Evolutionary conservation across 2,329 filamentous ascomycete genomes (phyloP), one percentile per base, ranked within the genome.

Genomic region (Mycosphaerella arachidis): DNA sequence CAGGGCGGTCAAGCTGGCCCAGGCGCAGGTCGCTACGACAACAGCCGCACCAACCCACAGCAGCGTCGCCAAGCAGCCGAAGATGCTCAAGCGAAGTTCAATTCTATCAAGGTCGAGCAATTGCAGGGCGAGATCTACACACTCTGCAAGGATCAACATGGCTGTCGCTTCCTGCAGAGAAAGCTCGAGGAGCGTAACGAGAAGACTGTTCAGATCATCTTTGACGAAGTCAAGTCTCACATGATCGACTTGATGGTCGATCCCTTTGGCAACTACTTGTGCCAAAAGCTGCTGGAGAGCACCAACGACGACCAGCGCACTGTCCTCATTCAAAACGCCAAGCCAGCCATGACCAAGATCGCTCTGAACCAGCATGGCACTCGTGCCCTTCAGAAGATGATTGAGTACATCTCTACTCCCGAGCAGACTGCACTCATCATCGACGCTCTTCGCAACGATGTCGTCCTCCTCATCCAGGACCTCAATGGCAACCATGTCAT

Each of bases 401-500:
- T 99, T 67, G 94, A 99, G 77, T 95, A 91, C 74, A 90, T 99
- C 71, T 90, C 88, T 55, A 95, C 91, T 29, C 83, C 86, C 3
- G 86, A 89, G 71, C 94, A 99, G 75, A 89, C 93, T 54, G 82
- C 89, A 68, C 88, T 91, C 66, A 94, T 99, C 74, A 96, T 96
- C 66, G 82, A 89, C 57, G 91, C 94, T 13, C 83, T 99, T 54
- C 84, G 87, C 64, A 83, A 86, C 73, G 86, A 90, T 61, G 94
- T 99, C 53, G 94, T 99, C 20, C 89, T 94, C 68, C 84, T 99
- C 57, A 97, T 99, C 63, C 92, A 99, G 74, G 94, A 99, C 70
- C 82, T 99, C 56, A 99, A 99, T 72, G 94, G 94, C 74, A 99
- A 99, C 71, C 94, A 99, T 71, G 94, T 99, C 70, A 97, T 99